phyloP scores from a whole-genome alignment of 2,329 filamentous ascomycete genomes.

The Colletotrichum scovillei region DNA sequence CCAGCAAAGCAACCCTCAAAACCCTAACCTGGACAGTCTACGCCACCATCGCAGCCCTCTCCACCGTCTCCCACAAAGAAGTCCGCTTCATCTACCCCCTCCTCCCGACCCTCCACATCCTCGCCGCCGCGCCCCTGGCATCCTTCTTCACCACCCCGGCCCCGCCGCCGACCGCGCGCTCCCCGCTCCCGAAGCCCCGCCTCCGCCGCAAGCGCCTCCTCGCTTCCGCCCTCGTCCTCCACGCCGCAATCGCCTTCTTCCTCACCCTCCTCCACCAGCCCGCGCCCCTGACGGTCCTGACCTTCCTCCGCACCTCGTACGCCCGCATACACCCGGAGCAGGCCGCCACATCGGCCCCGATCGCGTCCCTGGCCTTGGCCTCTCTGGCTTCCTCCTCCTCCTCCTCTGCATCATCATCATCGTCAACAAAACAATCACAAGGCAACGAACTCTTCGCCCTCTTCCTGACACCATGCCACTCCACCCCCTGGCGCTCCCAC shows the following conservation, averaged over 20 bases:
- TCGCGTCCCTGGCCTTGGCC: conserved; percentile 42
- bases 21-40: conserved; percentile 68
- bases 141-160: conserved; percentile 69
- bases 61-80: conserved; percentile 92
- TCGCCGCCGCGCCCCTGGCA: conserved; percentile 76
- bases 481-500: conserved; percentile 93
- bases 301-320: conserved; percentile 81
- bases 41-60: conserved; percentile 72
- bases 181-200: conserved; percentile 41
- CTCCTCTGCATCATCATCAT: conserved; percentile 40
- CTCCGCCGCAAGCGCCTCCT: conserved; percentile 68
- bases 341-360: conserved; percentile 35
- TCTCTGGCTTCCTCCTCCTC: conserved; percentile 45
- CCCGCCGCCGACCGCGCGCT: conserved; percentile 40
- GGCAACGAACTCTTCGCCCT: conserved; percentile 69
- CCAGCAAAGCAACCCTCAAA: conserved; percentile 47
- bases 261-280: conserved; percentile 82
- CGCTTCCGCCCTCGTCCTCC: conserved; percentile 69
- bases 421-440: not conserved
- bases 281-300: conserved; percentile 79
- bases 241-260: conserved; percentile 79
- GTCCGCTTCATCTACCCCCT: conserved; percentile 96
- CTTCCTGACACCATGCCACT: conserved; percentile 96
- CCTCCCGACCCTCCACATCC: conserved; percentile 84
- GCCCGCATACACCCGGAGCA: conserved; percentile 63